Percentiles rank a stretch among this genome's conserved stretches.
Evolutionary conservation across 345 rosid genomes (phyloP).

Genomic region (Gossypium raimondii): DNA sequence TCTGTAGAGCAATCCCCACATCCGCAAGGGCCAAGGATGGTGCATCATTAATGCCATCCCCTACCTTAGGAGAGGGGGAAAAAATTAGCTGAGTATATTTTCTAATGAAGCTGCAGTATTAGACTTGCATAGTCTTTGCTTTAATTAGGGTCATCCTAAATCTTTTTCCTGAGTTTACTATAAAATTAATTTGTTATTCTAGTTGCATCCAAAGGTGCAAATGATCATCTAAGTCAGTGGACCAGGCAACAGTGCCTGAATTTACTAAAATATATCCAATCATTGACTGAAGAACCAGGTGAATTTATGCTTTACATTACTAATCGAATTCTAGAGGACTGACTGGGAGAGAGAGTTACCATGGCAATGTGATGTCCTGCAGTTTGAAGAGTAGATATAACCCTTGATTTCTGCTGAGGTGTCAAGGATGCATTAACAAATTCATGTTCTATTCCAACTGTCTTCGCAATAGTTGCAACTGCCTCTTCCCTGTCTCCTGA

Average conservation of each 20-base stretch:
- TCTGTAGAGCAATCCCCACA: conserved; percentile 87
- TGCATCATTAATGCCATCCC: conserved; percentile 97
- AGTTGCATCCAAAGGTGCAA: background rate
- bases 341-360: conserved; percentile 37
- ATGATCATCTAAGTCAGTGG: background rate
- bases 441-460: conserved; percentile 62
- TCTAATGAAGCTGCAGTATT: background rate
- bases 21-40: conserved; percentile 90
- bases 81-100: conserved; percentile 19
- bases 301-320: background rate
- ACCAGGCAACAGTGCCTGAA: background rate
- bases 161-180: background rate
- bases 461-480: conserved; percentile 72
- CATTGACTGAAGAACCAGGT: background rate
- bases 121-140: background rate
- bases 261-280: background rate
- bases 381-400: conserved; percentile 69
- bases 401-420: conserved; percentile 67
- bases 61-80: conserved; percentile 48
- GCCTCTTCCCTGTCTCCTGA: conserved; percentile 99
- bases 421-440: conserved; percentile 62
- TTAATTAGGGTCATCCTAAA: background rate
- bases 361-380: conserved; percentile 82
- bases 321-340: background rate
- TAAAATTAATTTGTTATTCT: background rate